A percentile compares a stretch with the other conserved stretches of the same genome.
Evolutionary conservation across 257 asterid species (phyloP).

Genomic region (Coffea canephora): DNA sequence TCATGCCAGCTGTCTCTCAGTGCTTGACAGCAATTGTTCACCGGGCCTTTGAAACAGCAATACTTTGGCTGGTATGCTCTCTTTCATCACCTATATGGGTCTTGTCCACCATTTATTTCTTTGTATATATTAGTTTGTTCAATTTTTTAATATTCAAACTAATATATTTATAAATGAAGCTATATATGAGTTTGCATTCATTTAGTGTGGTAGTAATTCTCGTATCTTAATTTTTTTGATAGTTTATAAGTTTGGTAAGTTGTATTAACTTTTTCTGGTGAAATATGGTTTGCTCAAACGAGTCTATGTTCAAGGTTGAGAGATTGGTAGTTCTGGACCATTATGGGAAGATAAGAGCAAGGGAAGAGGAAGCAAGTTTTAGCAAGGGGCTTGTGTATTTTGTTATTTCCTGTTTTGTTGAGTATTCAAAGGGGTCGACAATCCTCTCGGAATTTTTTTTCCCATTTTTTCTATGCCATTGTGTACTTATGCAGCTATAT

Average conservation of each 20-base stretch:
- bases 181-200: background rate
- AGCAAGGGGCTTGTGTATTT: background rate
- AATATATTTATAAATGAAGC: background rate
- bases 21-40: conserved; percentile 95
- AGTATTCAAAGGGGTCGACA: background rate
- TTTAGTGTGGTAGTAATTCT: background rate
- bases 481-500: background rate
- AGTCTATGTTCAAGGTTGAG: background rate
- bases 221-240: background rate
- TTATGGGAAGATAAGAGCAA: background rate
- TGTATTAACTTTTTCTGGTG: background rate
- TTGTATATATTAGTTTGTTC: background rate
- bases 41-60: conserved; percentile 86
- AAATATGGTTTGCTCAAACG: background rate
- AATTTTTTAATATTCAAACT: background rate
- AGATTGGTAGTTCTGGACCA: background rate
- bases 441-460: background rate
- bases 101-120: background rate
- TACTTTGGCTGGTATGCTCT: conserved; percentile 81
- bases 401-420: background rate
- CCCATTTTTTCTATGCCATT: background rate
- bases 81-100: background rate
- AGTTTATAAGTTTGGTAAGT: background rate
- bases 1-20: conserved; percentile 88
- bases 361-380: background rate